Conservation (phyloP, 2,329 filamentous ascomycete genomes). For the Akanthomyces muscarius region DNA sequence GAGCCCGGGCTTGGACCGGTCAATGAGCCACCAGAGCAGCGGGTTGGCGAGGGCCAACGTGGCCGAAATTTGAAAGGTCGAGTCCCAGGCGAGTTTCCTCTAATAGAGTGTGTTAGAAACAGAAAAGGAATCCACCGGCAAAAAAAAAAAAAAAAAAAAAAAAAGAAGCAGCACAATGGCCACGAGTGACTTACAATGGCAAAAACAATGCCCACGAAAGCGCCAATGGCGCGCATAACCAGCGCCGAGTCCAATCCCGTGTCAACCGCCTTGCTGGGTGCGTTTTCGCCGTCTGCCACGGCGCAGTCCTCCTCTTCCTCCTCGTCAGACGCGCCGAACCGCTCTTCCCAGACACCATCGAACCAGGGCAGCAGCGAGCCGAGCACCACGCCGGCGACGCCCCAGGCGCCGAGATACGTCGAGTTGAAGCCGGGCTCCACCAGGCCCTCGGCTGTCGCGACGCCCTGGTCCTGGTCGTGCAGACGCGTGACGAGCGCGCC, state of each 20-base stretch:
- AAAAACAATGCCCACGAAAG: slow-evolving; percentile 58
- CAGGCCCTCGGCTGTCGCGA: slow-evolving; percentile 51
- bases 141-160: no score
- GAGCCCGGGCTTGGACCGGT: slow-evolving; percentile 82
- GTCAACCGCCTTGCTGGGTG: slow-evolving; percentile 29
- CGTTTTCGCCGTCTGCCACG: slow-evolving; percentile 28
- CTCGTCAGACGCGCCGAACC: slow-evolving; percentile 36
- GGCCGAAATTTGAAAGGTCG: slow-evolving; percentile 85
- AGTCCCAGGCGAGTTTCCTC: slow-evolving; percentile 90
- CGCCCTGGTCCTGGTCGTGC: slow-evolving; percentile 63
- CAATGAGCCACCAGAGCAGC: slow-evolving; percentile 92
- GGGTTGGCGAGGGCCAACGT: slow-evolving; percentile 90
- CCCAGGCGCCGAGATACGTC: slow-evolving; percentile 78
- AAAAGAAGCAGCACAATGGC: background rate
- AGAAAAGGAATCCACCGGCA: no score
- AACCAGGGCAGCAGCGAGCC: slow-evolving; percentile 81
- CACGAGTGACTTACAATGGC: slow-evolving; percentile 74
- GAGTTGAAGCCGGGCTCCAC: slow-evolving; percentile 47
- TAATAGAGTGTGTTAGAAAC: slow-evolving; percentile 32
- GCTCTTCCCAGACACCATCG: slow-evolving; percentile 67
- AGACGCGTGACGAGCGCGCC: slow-evolving; percentile 77
- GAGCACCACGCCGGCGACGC: slow-evolving; percentile 68
- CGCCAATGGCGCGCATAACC: slow-evolving; percentile 54
- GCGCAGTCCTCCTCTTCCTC: slow-evolving; percentile 28
- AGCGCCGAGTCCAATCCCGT: slow-evolving; percentile 68